A percentile compares a stretch with the other conserved stretches of the same genome.
Evolutionary conservation across 176 grass and related monocot species (phyloP).

Genomic region (Triticum timopheevii): DNA sequence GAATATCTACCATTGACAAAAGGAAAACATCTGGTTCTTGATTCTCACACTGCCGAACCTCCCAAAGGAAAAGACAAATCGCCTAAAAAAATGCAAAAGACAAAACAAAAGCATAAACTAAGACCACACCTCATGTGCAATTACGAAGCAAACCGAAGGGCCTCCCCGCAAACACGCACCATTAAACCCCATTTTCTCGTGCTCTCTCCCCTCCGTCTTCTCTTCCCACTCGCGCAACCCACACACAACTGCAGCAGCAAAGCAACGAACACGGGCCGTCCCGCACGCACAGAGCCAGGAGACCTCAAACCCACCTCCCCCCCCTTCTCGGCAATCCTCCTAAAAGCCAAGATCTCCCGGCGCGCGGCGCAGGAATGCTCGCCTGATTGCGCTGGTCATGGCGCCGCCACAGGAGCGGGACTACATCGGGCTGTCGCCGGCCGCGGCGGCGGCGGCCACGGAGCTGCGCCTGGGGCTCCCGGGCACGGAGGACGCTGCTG

Average conservation of each 20-base stretch:
- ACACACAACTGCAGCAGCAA: constrained; percentile 21
- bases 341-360: constrained; percentile 11
- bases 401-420: constrained; percentile 59
- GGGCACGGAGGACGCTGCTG: constrained; percentile 42
- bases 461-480: constrained; percentile 71
- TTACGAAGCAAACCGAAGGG: background rate
- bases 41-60: background rate
- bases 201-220: background rate
- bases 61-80: constrained; percentile 28
- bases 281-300: constrained; percentile 28
- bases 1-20: background rate
- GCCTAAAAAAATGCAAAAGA: constrained; percentile 21
- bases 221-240: background rate
- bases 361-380: constrained; percentile 27
- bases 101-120: constrained; percentile 21
- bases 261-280: background rate
- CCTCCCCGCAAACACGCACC: background rate
- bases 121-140: background rate
- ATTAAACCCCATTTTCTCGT: constrained; percentile 36
- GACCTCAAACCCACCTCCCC: constrained; percentile 30
- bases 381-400: constrained; percentile 37
- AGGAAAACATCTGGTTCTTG: background rate
- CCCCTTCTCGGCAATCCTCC: background rate
- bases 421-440: constrained; percentile 65
- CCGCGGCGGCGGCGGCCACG: constrained; percentile 50